Evolutionary conservation across 78 protist genomes (phyloP).

Genomic region (Cyanophora paradoxa): DNA sequence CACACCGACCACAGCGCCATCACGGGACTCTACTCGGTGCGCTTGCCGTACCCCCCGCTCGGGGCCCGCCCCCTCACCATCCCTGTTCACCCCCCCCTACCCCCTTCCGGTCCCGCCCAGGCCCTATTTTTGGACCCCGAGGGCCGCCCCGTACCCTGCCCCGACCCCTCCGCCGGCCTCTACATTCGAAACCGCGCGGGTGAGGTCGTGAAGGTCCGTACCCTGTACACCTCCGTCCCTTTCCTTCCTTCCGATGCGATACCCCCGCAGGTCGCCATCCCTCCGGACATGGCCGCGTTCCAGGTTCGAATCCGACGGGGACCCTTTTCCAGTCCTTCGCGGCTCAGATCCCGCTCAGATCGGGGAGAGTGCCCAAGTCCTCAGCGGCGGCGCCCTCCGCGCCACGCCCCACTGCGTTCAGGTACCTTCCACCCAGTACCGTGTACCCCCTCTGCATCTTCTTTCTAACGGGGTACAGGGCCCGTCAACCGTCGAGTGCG

Average conservation of each 20-base stretch:
- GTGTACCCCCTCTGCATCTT: not conserved
- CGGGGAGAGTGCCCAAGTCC: constrained; percentile 50
- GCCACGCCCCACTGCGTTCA: constrained; percentile 53
- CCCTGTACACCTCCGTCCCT: too few relatives aligned
- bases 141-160: too few relatives aligned
- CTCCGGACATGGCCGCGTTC: constrained; percentile 17
- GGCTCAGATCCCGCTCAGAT: too few relatives aligned
- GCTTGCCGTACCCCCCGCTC: too few relatives aligned
- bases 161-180: constrained; percentile 14
- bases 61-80: not conserved
- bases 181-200: constrained; percentile 15
- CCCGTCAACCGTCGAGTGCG: not conserved
- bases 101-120: too few relatives aligned
- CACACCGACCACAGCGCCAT: constrained; percentile 24
- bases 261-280: too few relatives aligned
- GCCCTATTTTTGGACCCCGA: too few relatives aligned
- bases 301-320: too few relatives aligned
- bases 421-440: too few relatives aligned
- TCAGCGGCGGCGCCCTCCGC: constrained; percentile 41
- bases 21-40: not conserved
- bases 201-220: constrained; percentile 2
- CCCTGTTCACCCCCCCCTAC: too few relatives aligned
- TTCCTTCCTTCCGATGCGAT: too few relatives aligned
- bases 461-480: constrained; percentile 4
- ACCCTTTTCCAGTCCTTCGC: too few relatives aligned